Base-by-base conservation (phyloP, 345 rosid genomes). In the Gynandropsis gynandra region DNA sequence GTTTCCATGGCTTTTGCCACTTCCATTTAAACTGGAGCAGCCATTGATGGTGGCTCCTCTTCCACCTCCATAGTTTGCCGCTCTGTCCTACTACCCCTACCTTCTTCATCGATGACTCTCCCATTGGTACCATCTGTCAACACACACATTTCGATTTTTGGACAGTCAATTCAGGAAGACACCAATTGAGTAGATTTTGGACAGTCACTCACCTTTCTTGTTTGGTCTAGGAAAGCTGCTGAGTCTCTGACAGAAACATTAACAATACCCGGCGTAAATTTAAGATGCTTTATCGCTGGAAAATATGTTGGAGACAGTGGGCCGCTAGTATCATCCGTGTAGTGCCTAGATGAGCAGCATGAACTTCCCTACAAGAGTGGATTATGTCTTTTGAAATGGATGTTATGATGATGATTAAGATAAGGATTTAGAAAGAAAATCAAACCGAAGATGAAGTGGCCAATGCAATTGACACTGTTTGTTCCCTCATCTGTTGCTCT, bases 1-100 rank as follows among this genome's bases (percentile, higher is more conserved):
- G 77, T 72, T 74, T 79, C 95, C 95, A 85, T 39, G 95, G 95
- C 64, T 85, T 85, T 66, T 85, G 95, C 89, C 95, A 85, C 70
- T 85, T 85, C 84, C 84, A 85, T 70, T 78, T 85, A 74, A 85
- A 80, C 62, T 85, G 89, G 63, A 85, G 78, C 63, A 85, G 63
- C 95, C 95, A 85, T 61, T 82, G 89, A 61, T 80, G 87, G 62
- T 85, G 95, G 55, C 95, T 82, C 62, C 95, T 77, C 66, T 85
- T 85, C 89, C 89, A 85, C 62, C 85, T 80, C 95, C 95, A 85
- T 10, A 85, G 80, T 70, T 73, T 85, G 50, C 87, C 85, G 46
- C 68, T 58, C 58, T 85, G 81, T 49, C 81, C 72, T 15, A 62
- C 27, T 2, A 10, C n/a, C 16, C 56, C 40, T 31, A 70, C 77